phyloP scores from a whole-genome alignment of 164 flowering plant species.

The Aristolochia fimbriata region DNA sequence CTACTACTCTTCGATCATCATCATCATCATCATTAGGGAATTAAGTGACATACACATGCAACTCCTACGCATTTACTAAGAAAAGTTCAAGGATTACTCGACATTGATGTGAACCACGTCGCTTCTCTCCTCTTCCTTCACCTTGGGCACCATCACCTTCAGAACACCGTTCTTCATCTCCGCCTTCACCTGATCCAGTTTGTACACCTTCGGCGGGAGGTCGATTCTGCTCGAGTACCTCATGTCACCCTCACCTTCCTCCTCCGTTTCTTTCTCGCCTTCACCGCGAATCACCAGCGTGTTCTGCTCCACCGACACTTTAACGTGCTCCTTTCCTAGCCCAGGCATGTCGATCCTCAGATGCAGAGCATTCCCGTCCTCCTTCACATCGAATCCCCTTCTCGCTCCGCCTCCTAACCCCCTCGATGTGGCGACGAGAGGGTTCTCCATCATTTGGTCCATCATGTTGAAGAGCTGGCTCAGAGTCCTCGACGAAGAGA shows the following conservation, averaged over 20 bases:
- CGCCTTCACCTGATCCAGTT: slow-evolving; percentile 43
- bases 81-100: slow-evolving; percentile 17
- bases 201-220: slow-evolving; percentile 38
- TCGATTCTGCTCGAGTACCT: slow-evolving; percentile 51
- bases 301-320: slow-evolving; percentile 51
- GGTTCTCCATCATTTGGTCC: slow-evolving; percentile 55
- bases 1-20: no score
- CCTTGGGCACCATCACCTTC: slow-evolving; percentile 53
- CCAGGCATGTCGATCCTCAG: slow-evolving; percentile 77
- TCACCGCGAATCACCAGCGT: slow-evolving; percentile 55
- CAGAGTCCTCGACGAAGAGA: slow-evolving; percentile 42
- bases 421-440: slow-evolving; percentile 23
- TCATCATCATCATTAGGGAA: no score
- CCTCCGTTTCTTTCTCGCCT: slow-evolving; percentile 29
- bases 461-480: slow-evolving; percentile 63
- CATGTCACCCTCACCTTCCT: slow-evolving; percentile 23
- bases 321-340: slow-evolving; percentile 50
- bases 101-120: slow-evolving; percentile 44
- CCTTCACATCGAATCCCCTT: slow-evolving; percentile 59
- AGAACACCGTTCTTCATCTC: slow-evolving; percentile 89
- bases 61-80: no score
- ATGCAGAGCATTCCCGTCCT: slow-evolving; percentile 39
- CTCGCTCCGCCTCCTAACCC: slow-evolving; percentile 30
- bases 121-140: slow-evolving; percentile 54
- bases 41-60: not conserved